Percentiles rank a stretch among this genome's conserved stretches.
Evolutionary conservation across 805 yeast species (phyloP).

Genomic region (Lachancea nothofagi): DNA sequence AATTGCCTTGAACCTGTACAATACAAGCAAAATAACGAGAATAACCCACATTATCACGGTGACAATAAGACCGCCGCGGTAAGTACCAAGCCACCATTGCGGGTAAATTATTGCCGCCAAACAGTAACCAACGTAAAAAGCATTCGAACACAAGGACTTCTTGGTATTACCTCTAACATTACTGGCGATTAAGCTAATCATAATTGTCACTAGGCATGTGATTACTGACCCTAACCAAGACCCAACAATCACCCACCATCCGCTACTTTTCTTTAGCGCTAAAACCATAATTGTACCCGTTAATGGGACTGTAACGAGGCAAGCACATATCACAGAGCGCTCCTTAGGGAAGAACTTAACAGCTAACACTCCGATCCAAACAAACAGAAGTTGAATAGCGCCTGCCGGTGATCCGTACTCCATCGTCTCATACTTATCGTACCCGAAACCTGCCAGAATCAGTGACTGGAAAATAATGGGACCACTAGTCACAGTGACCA

Average conservation of each 20-base stretch:
- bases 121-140: conserved; percentile 19
- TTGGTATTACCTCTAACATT: conserved; percentile 13
- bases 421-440: conserved; percentile 8
- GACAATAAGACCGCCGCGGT: conserved; percentile 17
- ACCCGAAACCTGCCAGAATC: conserved; percentile 8
- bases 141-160: conserved; percentile 11
- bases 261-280: conserved; percentile 1
- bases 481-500: conserved; percentile 7
- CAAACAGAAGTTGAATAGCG: conserved; percentile 9
- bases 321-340: conserved; percentile 4
- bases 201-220: conserved; percentile 8
- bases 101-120: conserved; percentile 19
- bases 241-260: conserved; percentile 11
- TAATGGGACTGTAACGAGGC: conserved; percentile 6
- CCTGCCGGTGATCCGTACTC: conserved; percentile 10
- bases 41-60: conserved; percentile 30
- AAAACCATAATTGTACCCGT: conserved; percentile 10
- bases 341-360: conserved; percentile 10
- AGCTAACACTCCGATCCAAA: conserved; percentile 9
- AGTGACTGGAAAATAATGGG: conserved; percentile 9
- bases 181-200: conserved; percentile 10
- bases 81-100: conserved; percentile 22
- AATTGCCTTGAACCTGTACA: conserved; percentile 25
- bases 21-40: conserved; percentile 21
- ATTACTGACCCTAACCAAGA: conserved; percentile 10